A percentile compares a stretch with the other conserved stretches of the same genome.
Conservation (phyloP, 129 eudicot genomes). For the Chrysanthemum makinoi region DNA sequence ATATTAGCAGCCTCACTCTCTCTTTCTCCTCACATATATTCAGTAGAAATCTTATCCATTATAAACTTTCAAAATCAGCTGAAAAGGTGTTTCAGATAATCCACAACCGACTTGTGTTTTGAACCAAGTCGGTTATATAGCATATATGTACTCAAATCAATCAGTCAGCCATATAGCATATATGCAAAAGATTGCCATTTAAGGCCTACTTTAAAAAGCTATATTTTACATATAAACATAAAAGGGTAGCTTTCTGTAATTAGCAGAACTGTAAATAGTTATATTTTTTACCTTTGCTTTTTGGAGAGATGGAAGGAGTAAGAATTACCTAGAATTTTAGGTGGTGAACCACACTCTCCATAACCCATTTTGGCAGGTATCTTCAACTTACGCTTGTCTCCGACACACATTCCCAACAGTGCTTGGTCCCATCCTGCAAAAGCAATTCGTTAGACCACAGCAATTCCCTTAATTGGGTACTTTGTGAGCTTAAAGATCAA, state of each 20-base stretch:
- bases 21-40: too few species aligned
- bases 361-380: slow-evolving; percentile 95
- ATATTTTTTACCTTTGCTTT: background rate
- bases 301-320: background rate
- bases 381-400: slow-evolving; percentile 90
- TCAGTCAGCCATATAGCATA: too few species aligned
- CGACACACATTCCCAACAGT: slow-evolving; percentile 86
- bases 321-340: slow-evolving; percentile 76
- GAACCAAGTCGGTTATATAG: too few species aligned
- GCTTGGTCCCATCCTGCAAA: slow-evolving; percentile 98
- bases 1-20: too few species aligned
- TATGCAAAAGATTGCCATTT: background rate
- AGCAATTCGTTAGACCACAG: background rate
- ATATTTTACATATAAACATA: background rate
- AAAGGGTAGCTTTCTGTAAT: too few species aligned
- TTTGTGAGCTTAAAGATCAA: background rate
- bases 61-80: too few species aligned
- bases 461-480: background rate
- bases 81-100: too few species aligned
- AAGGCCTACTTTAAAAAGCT: background rate
- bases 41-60: too few species aligned
- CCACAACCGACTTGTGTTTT: too few species aligned
- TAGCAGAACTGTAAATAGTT: too few species aligned
- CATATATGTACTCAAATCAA: too few species aligned
- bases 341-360: slow-evolving; percentile 90